A percentile compares a stretch with the other conserved stretches of the same genome.
Evolutionary conservation across 208 protist species (phyloP).

Genomic region (Giardia muris): DNA sequence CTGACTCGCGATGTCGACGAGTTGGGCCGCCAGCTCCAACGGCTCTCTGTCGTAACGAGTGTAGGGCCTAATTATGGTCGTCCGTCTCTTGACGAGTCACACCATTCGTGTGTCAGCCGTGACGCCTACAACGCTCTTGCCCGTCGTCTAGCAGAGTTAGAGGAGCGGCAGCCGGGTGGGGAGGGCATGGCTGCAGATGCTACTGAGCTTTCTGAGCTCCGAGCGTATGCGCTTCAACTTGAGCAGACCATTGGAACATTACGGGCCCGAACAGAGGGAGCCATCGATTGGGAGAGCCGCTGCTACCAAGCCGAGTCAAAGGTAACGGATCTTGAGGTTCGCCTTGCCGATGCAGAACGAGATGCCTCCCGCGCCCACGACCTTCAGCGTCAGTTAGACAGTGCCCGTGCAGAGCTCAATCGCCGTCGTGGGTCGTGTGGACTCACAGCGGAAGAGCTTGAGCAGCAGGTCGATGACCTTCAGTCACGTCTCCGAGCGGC

Average conservation of each 20-base stretch:
- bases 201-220: neutral
- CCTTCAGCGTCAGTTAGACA: neutral
- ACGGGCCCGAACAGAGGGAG: neutral
- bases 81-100: too few species aligned
- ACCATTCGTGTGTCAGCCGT: too few species aligned
- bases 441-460: neutral
- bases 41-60: too few species aligned
- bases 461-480: neutral
- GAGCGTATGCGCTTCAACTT: neutral
- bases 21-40: neutral
- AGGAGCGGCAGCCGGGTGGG: too few species aligned
- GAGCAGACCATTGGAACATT: neutral
- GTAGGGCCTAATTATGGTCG: too few species aligned
- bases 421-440: neutral
- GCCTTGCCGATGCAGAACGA: neutral
- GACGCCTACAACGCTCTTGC: neutral
- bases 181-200: neutral
- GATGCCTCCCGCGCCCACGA: neutral
- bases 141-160: too few species aligned
- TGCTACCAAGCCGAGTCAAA: neutral
- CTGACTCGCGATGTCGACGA: neutral
- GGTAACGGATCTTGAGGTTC: neutral
- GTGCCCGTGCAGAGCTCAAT: neutral
- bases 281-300: neutral
- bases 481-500: neutral